These are phyloP conservation scores for Clitopilus passeckerianus DNA, from an alignment of 768 basidiomycete species.

Conservation along the genomic window DNA sequence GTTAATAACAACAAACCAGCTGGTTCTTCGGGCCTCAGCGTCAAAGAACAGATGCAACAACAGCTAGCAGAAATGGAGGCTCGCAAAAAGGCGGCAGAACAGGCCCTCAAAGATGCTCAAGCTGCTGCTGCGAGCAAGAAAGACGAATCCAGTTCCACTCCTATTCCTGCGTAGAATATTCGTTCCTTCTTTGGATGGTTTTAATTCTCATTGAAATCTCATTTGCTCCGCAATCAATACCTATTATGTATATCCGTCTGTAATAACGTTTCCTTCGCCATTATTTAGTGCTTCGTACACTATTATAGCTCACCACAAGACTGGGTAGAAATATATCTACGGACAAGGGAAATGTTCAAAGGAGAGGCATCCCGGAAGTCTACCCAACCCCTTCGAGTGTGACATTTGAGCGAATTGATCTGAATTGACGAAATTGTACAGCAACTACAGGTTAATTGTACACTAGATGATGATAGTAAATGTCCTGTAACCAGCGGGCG, in stretches of 20 bases:
- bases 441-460: neutral
- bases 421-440: neutral
- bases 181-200: neutral
- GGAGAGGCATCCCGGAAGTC: conserved; percentile 2
- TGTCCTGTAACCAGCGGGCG: neutral
- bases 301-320: conserved; percentile 6
- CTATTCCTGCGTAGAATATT: neutral
- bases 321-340: conserved; percentile 8
- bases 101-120: conserved; percentile 62
- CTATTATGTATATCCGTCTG: conserved; percentile 19
- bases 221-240: neutral
- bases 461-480: neutral
- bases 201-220: conserved; percentile 1
- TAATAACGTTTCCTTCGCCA: conserved; percentile 14
- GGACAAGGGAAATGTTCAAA: conserved; percentile 10
- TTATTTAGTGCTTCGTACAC: neutral
- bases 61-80: conserved; percentile 65
- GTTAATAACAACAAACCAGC: conserved; percentile 34
- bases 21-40: conserved; percentile 23
- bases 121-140: conserved; percentile 59
- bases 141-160: conserved; percentile 32
- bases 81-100: conserved; percentile 56
- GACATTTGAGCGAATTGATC: neutral
- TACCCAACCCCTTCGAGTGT: neutral
- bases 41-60: conserved; percentile 43